Conservation (phyloP, 177 flowering plant genomes). For the Vitis hybrid region DNA sequence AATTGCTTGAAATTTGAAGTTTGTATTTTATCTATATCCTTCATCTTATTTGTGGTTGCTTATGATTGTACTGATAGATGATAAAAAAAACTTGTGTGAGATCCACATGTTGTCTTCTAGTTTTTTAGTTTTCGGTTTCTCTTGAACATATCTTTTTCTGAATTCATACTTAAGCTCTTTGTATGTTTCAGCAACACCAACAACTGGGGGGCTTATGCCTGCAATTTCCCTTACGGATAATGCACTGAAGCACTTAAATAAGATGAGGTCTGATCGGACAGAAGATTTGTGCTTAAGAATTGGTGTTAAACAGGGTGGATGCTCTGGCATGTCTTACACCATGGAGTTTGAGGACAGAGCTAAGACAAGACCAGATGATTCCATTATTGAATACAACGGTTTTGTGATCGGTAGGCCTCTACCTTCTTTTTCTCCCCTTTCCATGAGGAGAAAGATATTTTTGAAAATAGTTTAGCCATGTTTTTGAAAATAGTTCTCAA, state of each 20-base stretch:
- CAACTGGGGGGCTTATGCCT: conserved; percentile 63
- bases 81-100: too few relatives aligned
- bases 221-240: conserved; percentile 77
- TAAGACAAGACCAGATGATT: conserved; percentile 83
- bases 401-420: conserved; percentile 70
- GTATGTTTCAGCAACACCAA: conserved; percentile 45
- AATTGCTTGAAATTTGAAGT: too few relatives aligned
- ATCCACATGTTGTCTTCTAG: not conserved
- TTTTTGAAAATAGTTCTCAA: too few relatives aligned
- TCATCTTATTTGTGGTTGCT: too few relatives aligned
- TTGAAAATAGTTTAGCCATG: too few relatives aligned
- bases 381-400: conserved; percentile 80
- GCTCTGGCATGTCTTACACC: conserved; percentile 98
- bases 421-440: not conserved
- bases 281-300: conserved; percentile 91
- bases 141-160: not conserved
- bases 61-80: too few relatives aligned
- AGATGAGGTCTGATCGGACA: conserved; percentile 70
- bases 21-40: too few relatives aligned
- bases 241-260: conserved; percentile 84
- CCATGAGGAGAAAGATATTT: not conserved
- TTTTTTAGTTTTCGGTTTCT: not conserved
- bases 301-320: conserved; percentile 97
- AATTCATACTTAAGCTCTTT: not conserved
- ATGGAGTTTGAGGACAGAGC: conserved; percentile 92